A percentile compares a stretch with the other conserved stretches of the same genome.
phyloP scores from a whole-genome alignment of 805 yeast species.

The Lipomyces anomalus region DNA sequence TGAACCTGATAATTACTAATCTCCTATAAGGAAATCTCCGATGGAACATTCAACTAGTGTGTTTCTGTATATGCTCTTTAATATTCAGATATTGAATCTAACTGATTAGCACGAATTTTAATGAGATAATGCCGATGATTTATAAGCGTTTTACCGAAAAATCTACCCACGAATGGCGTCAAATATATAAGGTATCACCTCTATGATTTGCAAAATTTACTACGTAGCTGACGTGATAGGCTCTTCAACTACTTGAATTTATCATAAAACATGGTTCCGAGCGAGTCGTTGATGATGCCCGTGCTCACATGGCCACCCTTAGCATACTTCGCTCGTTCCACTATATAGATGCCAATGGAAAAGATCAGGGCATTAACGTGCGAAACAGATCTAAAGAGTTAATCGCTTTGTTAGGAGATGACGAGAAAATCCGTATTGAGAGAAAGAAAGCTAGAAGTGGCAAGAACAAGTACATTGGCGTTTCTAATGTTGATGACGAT shows the following conservation, averaged over 20 bases:
- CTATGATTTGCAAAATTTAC: background rate
- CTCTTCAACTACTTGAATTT: slow-evolving; percentile 86
- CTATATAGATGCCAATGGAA: slow-evolving; percentile 86
- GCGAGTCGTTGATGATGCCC: slow-evolving; percentile 89
- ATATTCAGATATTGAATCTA: background rate
- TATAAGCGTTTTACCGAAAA: slow-evolving; percentile 88
- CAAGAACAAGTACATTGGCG: slow-evolving; percentile 75
- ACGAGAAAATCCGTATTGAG: slow-evolving; percentile 68
- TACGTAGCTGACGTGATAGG: slow-evolving; percentile 27
- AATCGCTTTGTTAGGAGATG: slow-evolving; percentile 66
- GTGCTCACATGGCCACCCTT: slow-evolving; percentile 73
- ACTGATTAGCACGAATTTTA: slow-evolving; percentile 34
- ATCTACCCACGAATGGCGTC: slow-evolving; percentile 96
- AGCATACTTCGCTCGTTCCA: slow-evolving; percentile 90
- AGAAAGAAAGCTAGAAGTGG: slow-evolving; percentile 87
- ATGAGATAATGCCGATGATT: slow-evolving; percentile 44
- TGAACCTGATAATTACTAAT: slow-evolving; percentile 2
- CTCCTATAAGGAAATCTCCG: slow-evolving; percentile 67
- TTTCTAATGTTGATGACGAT: slow-evolving; percentile 39
- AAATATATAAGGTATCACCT: slow-evolving; percentile 63
- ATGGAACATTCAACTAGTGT: slow-evolving; percentile 74
- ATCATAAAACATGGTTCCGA: slow-evolving; percentile 89
- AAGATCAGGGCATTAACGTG: slow-evolving; percentile 94
- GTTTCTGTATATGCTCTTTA: slow-evolving; percentile 5
- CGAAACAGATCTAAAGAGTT: slow-evolving; percentile 83